Evolutionary conservation across 148 eudicot species (phyloP).

Genomic region (Bassia scoparia): DNA sequence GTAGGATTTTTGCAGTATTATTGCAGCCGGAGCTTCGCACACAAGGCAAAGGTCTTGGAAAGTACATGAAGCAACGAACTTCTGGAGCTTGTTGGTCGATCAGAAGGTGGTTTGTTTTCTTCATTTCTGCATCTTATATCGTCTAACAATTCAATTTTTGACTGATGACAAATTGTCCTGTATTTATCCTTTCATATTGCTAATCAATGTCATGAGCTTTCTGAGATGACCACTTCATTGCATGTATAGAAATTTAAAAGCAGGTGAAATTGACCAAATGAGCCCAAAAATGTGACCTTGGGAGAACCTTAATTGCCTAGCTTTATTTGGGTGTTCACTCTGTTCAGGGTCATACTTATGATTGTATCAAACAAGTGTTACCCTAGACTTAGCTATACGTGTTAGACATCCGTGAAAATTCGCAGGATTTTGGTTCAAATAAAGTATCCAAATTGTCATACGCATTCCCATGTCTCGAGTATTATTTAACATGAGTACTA

Average conservation of each 20-base stretch:
- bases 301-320: no score
- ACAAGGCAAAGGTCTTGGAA: constrained; percentile 81
- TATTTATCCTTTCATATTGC: no score
- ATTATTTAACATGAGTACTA: no score
- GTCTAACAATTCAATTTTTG: background rate
- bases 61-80: constrained; percentile 82
- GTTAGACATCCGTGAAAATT: background rate
- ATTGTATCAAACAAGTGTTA: no score
- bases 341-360: no score
- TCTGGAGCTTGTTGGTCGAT: constrained; percentile 86
- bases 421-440: no score
- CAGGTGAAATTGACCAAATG: background rate
- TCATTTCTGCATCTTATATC: background rate
- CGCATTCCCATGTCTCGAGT: no score
- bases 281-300: no score
- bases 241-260: background rate
- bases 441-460: no score
- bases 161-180: no score
- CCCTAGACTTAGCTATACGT: background rate
- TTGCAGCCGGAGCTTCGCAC: constrained; percentile 70
- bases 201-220: background rate
- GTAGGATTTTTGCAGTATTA: constrained; percentile 89
- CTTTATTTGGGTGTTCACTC: no score
- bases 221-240: background rate
- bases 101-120: constrained; percentile 43